Base-by-base conservation (phyloP, 1,139 yeast species). In the Debaryomyces udenii region DNA sequence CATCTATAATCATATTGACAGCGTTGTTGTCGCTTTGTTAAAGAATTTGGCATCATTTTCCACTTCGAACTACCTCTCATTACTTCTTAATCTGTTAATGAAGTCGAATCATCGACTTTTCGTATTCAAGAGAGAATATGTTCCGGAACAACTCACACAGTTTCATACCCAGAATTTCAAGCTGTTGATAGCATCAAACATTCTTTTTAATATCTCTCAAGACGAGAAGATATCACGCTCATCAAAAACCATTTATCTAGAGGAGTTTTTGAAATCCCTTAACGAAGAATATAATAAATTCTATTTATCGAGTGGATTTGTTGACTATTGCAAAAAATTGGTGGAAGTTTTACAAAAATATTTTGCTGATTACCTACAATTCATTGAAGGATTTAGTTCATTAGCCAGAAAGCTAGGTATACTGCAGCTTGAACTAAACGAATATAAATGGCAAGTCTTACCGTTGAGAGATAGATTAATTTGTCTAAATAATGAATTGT, bases 391-490 rank as follows among this genome's bases (percentile, higher is more conserved):
- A 6, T 53, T 62, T 34, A 47, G 50, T 20, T 50, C 52, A 9
- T 48, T 66, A 32, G 56, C 62, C n/a, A 54, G 56, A 11, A 67
- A 62, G 40, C 47, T 68, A 29, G 71, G 70, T 1, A 61, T 68
- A 27, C 54, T 55, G 31, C 63, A 59, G 10, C 44, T 52, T 5
- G 63, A 63, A 16, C 42, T 61, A 6, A 58, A 59, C 29, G 56
- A 52, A 24, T 53, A 57, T 33, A 56, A 59, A 31, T 64, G 70
- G 68, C 51, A 50, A 16, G 43, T 48, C 4, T 47, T 55, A 30
- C 55, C 68, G 1, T 41, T 59, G 23, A 42, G 51, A 7, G 61
- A 61, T 9, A 57, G 59, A 42, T 44, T 72, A 5, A 39, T 51
- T 1, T 52, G 56, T 22, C 51, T 70, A 10, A 67, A 69, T 41